Percentiles rank a stretch among this genome's conserved stretches.
Conservation (phyloP, 179 eudicot species). For the Vitellaria paradoxa region DNA sequence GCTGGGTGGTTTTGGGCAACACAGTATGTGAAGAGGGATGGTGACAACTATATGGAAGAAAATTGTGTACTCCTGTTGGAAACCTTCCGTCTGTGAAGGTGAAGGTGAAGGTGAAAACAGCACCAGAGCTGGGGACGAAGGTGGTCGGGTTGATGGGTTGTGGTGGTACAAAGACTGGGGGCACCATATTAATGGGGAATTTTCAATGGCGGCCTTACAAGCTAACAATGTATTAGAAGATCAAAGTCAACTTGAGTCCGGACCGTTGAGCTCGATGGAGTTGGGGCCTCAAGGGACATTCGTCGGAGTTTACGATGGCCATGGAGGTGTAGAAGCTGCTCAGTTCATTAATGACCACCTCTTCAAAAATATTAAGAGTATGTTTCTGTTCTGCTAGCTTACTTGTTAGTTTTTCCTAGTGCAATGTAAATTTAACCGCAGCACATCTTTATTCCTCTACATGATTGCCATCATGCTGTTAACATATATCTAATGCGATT, state of each 20-base stretch:
- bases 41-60: constrained; percentile 30
- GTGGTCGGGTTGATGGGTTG: constrained; percentile 35
- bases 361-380: constrained; percentile 55
- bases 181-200: constrained; percentile 57
- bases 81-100: constrained; percentile 28
- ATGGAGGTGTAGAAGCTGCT: constrained; percentile 75
- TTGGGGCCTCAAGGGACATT: constrained; percentile 65
- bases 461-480: background rate
- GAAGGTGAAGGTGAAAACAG: constrained; percentile 15
- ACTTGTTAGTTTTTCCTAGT: background rate
- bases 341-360: constrained; percentile 46
- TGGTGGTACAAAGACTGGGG: constrained; percentile 76
- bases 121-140: constrained; percentile 24
- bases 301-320: constrained; percentile 75
- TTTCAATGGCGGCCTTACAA: constrained; percentile 70
- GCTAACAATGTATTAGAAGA: constrained; percentile 65
- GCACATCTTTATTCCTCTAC: background rate
- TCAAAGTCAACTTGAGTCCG: constrained; percentile 68
- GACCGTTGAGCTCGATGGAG: constrained; percentile 40
- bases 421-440: background rate
- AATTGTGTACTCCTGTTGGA: constrained; percentile 52
- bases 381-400: constrained; percentile 13
- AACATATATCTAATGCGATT: no score
- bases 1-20: constrained; percentile 26
- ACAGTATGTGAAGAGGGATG: constrained; percentile 27